phyloP scores from a whole-genome alignment of 208 protist species.

The Acanthamoeba polyphaga region DNA sequence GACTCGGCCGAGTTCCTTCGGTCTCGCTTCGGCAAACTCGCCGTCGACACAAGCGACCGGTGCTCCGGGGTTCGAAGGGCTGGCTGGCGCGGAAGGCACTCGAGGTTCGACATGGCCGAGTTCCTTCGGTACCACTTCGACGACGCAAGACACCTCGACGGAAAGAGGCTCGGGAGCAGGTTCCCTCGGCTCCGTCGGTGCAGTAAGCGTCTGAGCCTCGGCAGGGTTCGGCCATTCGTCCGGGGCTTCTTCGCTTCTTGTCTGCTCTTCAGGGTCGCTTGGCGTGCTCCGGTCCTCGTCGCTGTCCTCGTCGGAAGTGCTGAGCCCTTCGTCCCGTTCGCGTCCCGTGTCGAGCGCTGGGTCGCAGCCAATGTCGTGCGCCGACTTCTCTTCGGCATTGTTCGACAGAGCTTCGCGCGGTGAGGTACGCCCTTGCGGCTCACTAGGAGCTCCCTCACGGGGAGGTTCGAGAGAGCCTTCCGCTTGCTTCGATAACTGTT shows the following conservation, averaged over 20 bases:
- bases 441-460: background rate
- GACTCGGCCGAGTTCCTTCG: background rate
- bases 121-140: background rate
- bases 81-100: background rate
- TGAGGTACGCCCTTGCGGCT: background rate
- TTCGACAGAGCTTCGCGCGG: background rate
- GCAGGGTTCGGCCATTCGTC: conserved; percentile 42
- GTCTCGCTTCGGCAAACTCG: background rate
- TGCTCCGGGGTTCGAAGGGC: background rate
- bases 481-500: background rate
- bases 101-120: background rate
- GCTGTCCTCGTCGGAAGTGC: conserved; percentile 25
- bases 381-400: background rate
- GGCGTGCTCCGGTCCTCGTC: background rate
- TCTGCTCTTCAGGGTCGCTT: background rate
- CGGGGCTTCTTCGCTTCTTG: background rate
- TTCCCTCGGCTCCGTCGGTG: background rate
- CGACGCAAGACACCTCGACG: background rate
- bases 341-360: background rate
- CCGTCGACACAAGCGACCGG: background rate
- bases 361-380: background rate
- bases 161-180: background rate
- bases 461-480: background rate
- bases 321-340: background rate
- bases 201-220: background rate